A percentile compares a stretch with the other conserved stretches of the same genome.
Conservation (phyloP, 1,284 basidiomycete species). For the Ganoderma sinense region DNA sequence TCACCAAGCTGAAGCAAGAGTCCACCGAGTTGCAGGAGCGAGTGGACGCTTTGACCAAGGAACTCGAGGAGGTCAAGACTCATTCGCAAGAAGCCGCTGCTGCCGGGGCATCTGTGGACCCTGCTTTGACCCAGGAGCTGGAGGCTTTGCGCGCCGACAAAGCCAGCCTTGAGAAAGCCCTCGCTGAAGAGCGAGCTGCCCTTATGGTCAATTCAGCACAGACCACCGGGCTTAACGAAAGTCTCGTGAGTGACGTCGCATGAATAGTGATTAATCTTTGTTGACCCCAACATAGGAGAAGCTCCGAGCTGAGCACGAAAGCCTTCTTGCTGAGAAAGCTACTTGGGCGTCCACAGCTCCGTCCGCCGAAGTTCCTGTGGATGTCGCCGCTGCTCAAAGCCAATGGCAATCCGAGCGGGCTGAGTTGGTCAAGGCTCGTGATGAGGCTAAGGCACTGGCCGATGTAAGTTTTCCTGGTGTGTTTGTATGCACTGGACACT, state of each 20-base stretch:
- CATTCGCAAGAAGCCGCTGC: constrained; percentile 32
- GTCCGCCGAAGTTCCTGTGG: constrained; percentile 34
- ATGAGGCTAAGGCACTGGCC: constrained; percentile 61
- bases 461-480: constrained; percentile 49
- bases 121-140: constrained; percentile 44
- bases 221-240: constrained; percentile 25
- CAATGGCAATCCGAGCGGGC: constrained; percentile 67
- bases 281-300: constrained; percentile 47
- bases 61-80: constrained; percentile 43
- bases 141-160: constrained; percentile 53
- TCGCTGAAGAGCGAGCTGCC: constrained; percentile 47
- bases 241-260: constrained; percentile 53
- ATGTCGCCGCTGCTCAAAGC: constrained; percentile 42
- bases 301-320: constrained; percentile 67
- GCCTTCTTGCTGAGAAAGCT: constrained; percentile 65
- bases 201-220: constrained; percentile 23
- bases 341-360: constrained; percentile 46
- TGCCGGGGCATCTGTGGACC: constrained; percentile 26
- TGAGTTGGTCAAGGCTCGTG: constrained; percentile 62
- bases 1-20: constrained; percentile 44
- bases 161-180: constrained; percentile 46
- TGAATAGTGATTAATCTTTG: background rate
- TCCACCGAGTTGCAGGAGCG: constrained; percentile 38
- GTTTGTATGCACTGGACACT: background rate
- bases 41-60: constrained; percentile 38